Base-by-base conservation (phyloP, 306 rosid species). In the Delonix regia region DNA sequence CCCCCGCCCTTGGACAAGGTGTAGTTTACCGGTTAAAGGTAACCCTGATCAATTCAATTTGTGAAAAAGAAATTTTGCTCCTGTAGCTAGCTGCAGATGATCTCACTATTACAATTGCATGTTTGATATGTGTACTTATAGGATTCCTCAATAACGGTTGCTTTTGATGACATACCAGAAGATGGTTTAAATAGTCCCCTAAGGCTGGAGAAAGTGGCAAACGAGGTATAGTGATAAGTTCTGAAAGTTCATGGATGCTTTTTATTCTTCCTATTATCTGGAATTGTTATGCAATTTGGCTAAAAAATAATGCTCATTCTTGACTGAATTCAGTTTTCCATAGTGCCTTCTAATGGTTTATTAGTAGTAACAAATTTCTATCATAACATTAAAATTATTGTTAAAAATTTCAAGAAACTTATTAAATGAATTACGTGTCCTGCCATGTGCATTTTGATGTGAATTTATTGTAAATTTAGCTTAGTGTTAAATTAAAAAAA, bases 1-100 rank as follows among this genome's bases (percentile, higher is more conserved):
- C 96, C 77, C 85, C 98, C 79, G 92, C 97, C 48, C 98, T 95
- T 73, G 99, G 97, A 52, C 99, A 92, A 88, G 99, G 99, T 69
- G 98, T 95, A 15, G 99, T 93, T 82, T 95, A 92, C 85, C 87
- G 96, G 53, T 83, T 91, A 70, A 95, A 95, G 98, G 99, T 92
- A 91, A 42, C 52, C 81, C 8, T 9, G 18, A 68, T 69, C 63
- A 67, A 52, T 47, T 83, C 67, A 47, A 64, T 25, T 45, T 76
- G 66, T 55, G 70, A 63, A 15, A 60, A 61, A 21, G 45, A 77
- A 39, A 52, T 30, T 39, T 66, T 67, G 9, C 36, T 51, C 64
- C 21, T 82, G 76, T 22, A 76, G 18, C 59, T 71, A 39, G 47
- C 69, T 69, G 44, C 24, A 39, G 74, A 42, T 25, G 77, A 68